These are phyloP conservation scores for Cephalotrichum gorgonifer DNA, from an alignment of 2,329 filamentous ascomycete genomes.

Conservation along the genomic window DNA sequence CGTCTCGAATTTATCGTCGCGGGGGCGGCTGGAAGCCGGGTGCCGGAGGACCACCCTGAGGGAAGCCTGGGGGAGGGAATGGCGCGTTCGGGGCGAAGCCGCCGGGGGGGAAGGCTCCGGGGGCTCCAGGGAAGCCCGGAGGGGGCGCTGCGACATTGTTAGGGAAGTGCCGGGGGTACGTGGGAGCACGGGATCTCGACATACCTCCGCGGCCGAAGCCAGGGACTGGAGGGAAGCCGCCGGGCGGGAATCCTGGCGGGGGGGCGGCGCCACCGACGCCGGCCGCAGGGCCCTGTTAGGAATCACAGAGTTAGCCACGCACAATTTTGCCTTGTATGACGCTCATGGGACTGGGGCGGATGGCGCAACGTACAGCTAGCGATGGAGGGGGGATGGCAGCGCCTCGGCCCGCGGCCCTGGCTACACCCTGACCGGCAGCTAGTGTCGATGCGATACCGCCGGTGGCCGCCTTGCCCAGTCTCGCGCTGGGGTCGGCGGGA, in stretches of 20 bases:
- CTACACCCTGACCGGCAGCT: slow-evolving; percentile 77
- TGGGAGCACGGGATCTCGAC: slow-evolving; percentile 16
- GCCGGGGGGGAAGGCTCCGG: slow-evolving; percentile 35
- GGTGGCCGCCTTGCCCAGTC: slow-evolving; percentile 68
- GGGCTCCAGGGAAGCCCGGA: slow-evolving; percentile 39
- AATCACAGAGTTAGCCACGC: neutral
- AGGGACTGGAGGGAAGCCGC: slow-evolving; percentile 38
- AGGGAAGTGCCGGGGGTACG: slow-evolving; percentile 12
- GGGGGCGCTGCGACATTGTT: slow-evolving; percentile 29
- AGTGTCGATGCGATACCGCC: slow-evolving; percentile 61
- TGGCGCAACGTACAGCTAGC: slow-evolving; percentile 52
- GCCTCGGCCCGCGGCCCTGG: slow-evolving; percentile 82
- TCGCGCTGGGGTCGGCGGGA: slow-evolving; percentile 81
- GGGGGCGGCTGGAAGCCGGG: slow-evolving; percentile 71
- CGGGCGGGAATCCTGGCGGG: slow-evolving; percentile 45
- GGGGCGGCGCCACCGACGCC: slow-evolving; percentile 69
- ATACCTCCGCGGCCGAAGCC: slow-evolving; percentile 46
- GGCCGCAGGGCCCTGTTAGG: slow-evolving; percentile 60
- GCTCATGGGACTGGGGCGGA: neutral
- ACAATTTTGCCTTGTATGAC: slow-evolving; percentile 10
- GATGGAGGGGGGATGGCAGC: slow-evolving; percentile 55
- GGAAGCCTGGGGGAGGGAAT: slow-evolving; percentile 42
- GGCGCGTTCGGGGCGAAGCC: slow-evolving; percentile 33
- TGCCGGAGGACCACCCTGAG: slow-evolving; percentile 35
- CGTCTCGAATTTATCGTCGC: slow-evolving; percentile 33